A percentile compares a stretch with the other conserved stretches of the same genome.
Conservation (phyloP, 2,329 filamentous ascomycete genomes). For the Pestalotiopsis sp. region DNA sequence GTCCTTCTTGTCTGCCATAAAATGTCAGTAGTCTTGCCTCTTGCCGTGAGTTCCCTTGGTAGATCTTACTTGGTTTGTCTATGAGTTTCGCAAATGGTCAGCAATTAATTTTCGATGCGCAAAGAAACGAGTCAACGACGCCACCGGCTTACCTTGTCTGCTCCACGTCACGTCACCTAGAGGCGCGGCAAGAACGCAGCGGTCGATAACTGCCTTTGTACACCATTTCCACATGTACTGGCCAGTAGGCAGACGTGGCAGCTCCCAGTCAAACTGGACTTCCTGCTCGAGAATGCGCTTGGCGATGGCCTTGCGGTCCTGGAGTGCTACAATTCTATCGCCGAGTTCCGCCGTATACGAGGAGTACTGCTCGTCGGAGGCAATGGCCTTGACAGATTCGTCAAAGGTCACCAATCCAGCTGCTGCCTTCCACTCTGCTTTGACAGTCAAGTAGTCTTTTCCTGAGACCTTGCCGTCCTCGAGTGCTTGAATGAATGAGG, state of each 20-base stretch:
- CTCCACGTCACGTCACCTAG: slow-evolving; percentile 41
- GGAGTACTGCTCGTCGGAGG: slow-evolving; percentile 28
- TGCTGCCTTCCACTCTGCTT: slow-evolving; percentile 33
- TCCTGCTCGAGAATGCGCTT: slow-evolving; percentile 25
- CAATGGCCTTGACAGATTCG: slow-evolving; percentile 33
- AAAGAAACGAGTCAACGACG: slow-evolving; percentile 25
- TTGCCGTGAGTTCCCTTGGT: background rate
- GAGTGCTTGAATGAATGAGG: slow-evolving; percentile 29
- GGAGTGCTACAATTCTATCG: slow-evolving; percentile 5
- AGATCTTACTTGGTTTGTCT: slow-evolving; percentile 8
- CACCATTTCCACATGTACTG: slow-evolving; percentile 38
- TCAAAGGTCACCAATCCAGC: slow-evolving; percentile 37
- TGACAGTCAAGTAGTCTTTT: slow-evolving; percentile 28
- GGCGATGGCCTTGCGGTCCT: slow-evolving; percentile 20
- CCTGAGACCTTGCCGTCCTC: slow-evolving; percentile 26
- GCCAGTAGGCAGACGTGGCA: slow-evolving; percentile 34
- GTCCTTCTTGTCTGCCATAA: slow-evolving; percentile 27
- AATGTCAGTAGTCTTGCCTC: background rate
- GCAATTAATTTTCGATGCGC: background rate
- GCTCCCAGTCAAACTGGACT: slow-evolving; percentile 38
- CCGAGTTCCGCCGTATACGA: slow-evolving; percentile 23
- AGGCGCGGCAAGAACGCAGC: slow-evolving; percentile 36
- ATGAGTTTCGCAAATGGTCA: background rate
- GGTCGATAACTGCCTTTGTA: slow-evolving; percentile 34
- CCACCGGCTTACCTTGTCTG: slow-evolving; percentile 29